phyloP scores from a whole-genome alignment of 495 filamentous ascomycete species.

The Margaritispora aquatica region DNA sequence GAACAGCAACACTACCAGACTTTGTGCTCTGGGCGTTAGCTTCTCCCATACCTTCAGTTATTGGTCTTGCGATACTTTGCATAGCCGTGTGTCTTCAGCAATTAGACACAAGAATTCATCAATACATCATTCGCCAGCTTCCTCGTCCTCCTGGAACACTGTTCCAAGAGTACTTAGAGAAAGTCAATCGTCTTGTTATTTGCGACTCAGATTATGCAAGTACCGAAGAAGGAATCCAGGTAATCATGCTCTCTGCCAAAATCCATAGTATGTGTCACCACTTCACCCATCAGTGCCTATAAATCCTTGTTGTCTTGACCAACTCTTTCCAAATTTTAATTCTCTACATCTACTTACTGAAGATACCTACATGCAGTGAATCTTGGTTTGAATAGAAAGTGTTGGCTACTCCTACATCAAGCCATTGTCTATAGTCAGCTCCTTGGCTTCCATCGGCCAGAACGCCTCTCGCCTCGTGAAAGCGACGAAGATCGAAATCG shows the following conservation, averaged over 20 bases:
- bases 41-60: neutral
- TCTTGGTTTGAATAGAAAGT: constrained; percentile 4
- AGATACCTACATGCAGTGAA: constrained; percentile 5
- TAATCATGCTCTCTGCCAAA: neutral
- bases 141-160: constrained; percentile 1
- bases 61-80: constrained; percentile 2
- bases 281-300: neutral
- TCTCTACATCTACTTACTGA: neutral
- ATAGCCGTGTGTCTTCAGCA: constrained; percentile 8
- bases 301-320: no score
- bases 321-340: no score
- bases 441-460: constrained; percentile 6
- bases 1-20: neutral
- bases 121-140: constrained; percentile 9
- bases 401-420: constrained; percentile 8
- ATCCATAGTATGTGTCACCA: neutral
- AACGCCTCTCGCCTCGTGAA: neutral
- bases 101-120: constrained; percentile 5
- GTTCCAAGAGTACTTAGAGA: constrained; percentile 7
- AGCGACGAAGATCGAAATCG: neutral
- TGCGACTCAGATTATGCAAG: constrained; percentile 5
- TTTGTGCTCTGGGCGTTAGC: constrained; percentile 1
- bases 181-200: neutral
- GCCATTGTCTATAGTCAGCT: constrained; percentile 8
- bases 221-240: constrained; percentile 3